phyloP scores from a whole-genome alignment of 192 early-diverging fungal species.

The Cladochytrium replicatum region DNA sequence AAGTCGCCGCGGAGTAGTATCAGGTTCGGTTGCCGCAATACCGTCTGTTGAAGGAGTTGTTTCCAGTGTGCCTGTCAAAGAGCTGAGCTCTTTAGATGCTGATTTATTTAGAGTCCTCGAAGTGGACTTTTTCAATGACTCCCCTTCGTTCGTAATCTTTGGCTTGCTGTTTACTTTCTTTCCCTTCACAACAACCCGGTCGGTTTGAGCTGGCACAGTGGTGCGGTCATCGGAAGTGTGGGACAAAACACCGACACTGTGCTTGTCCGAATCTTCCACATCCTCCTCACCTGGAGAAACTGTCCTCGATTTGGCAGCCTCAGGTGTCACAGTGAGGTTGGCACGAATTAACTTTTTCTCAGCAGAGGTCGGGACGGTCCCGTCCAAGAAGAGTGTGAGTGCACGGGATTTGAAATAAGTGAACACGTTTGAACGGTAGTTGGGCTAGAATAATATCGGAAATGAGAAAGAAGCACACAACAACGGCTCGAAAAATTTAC shows the following conservation, averaged over 20 bases:
- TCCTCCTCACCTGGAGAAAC: background rate
- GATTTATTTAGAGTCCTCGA: too few species aligned
- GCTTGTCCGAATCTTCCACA: background rate
- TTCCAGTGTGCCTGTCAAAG: too few species aligned
- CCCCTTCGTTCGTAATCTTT: too few species aligned
- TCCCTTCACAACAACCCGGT: background rate
- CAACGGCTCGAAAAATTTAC: slow-evolving; percentile 6
- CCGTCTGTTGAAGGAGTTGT: too few species aligned
- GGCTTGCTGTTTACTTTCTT: background rate
- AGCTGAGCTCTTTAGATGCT: too few species aligned
- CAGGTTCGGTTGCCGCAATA: too few species aligned
- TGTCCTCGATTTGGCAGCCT: background rate
- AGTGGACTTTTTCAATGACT: too few species aligned
- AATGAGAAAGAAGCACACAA: background rate
- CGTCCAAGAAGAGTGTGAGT: slow-evolving; percentile 22
- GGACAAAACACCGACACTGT: too few species aligned
- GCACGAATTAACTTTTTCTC: slow-evolving; percentile 27
- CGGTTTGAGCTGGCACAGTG: background rate
- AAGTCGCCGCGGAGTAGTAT: too few species aligned
- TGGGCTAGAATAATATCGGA: slow-evolving; percentile 6
- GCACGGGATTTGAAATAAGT: slow-evolving; percentile 33
- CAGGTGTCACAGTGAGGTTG: slow-evolving; percentile 15
- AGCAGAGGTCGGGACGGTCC: slow-evolving; percentile 12
- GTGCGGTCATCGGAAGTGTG: too few species aligned
- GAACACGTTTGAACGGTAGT: slow-evolving; percentile 32